These are phyloP conservation scores for Phaeosphaeriaceae sp. DNA, from an alignment of 2,329 filamentous ascomycete species.

Conservation along the genomic window DNA sequence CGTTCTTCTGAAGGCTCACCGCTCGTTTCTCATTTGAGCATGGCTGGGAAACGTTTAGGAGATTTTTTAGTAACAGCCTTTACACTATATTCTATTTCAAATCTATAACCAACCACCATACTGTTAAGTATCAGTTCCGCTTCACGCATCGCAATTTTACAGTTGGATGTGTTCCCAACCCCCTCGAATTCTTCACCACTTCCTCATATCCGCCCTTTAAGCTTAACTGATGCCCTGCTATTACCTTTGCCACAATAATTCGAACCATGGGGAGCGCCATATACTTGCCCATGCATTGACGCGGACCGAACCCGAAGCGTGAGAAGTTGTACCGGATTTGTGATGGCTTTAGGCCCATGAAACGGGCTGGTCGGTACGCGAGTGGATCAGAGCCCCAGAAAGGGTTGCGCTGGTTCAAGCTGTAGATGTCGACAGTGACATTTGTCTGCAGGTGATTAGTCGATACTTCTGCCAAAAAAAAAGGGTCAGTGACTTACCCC, in stretches of 20 bases:
- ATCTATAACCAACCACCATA: too few species aligned
- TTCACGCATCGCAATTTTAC: neutral
- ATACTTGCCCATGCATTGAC: slow-evolving; percentile 53
- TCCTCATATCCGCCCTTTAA: neutral
- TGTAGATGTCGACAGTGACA: slow-evolving; percentile 53
- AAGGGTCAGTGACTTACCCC: neutral
- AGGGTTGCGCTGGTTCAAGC: slow-evolving; percentile 48
- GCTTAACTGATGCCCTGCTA: neutral
- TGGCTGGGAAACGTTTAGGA: too few species aligned
- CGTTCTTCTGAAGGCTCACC: too few species aligned
- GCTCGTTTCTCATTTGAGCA: too few species aligned
- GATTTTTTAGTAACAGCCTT: too few species aligned
- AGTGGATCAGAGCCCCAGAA: slow-evolving; percentile 49
- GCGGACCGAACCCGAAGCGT: slow-evolving; percentile 54
- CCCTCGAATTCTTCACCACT: neutral
- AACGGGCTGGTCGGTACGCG: slow-evolving; percentile 41
- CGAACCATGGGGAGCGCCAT: neutral
- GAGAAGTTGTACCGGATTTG: slow-evolving; percentile 46
- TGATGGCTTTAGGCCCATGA: slow-evolving; percentile 9
- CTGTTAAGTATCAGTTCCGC: too few species aligned
- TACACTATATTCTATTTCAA: too few species aligned
- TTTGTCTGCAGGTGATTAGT: slow-evolving; percentile 28
- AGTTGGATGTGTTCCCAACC: neutral
- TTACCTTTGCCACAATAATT: neutral
- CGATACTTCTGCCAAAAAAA: neutral